These are phyloP conservation scores for Penicillium cosmopolitanum DNA, from an alignment of 495 filamentous ascomycete species.

Conservation along the genomic window DNA sequence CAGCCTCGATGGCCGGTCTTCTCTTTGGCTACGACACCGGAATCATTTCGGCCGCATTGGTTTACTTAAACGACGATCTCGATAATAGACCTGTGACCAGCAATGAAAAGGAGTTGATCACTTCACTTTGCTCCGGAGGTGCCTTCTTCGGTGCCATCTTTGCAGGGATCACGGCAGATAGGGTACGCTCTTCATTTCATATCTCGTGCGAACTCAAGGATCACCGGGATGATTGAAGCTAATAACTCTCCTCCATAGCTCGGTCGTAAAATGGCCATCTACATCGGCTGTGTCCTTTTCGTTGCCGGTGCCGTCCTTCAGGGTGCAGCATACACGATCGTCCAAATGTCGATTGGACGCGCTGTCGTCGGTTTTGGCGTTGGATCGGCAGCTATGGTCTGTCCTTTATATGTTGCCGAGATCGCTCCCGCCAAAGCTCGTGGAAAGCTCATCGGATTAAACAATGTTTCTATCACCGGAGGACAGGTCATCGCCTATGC, in stretches of 20 bases:
- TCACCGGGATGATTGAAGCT: background rate
- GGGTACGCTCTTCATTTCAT: conserved; percentile 10
- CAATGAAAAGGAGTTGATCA: conserved; percentile 51
- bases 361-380: conserved; percentile 57
- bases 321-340: conserved; percentile 50
- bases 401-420: conserved; percentile 50
- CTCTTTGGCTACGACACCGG: conserved; percentile 55
- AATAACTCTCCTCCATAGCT: conserved; percentile 17
- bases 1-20: conserved; percentile 41
- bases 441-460: conserved; percentile 58
- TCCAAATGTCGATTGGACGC: conserved; percentile 56
- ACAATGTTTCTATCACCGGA: conserved; percentile 60
- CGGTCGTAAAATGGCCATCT: conserved; percentile 55
- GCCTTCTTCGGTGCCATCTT: conserved; percentile 57
- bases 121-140: conserved; percentile 50
- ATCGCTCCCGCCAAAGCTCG: conserved; percentile 54
- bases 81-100: conserved; percentile 31
- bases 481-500: conserved; percentile 57
- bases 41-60: conserved; percentile 51
- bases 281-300: conserved; percentile 53
- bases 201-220: background rate
- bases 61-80: conserved; percentile 42
- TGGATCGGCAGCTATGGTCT: conserved; percentile 57
- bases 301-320: conserved; percentile 49
- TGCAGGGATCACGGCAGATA: conserved; percentile 54